phyloP scores from a whole-genome alignment of 805 yeast species.

The Blastobotrys peoriensis region DNA sequence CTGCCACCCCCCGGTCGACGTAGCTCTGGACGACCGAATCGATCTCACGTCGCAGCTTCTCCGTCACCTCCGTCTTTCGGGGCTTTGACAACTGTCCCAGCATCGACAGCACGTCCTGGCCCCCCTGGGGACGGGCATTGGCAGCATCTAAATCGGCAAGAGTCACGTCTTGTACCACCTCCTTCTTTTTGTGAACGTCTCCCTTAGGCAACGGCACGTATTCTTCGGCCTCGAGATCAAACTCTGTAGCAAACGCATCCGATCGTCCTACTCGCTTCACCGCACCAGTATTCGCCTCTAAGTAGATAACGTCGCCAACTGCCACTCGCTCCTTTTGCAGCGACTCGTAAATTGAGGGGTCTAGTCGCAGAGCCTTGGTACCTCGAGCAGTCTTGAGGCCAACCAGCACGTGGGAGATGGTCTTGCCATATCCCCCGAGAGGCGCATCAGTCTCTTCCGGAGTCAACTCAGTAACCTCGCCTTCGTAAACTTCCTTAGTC shows the following conservation, averaged over 20 bases:
- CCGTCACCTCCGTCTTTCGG: conserved; percentile 93
- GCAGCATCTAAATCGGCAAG: conserved; percentile 95
- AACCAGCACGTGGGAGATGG: conserved; percentile 88
- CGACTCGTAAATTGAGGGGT: conserved; percentile 88
- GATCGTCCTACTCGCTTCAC: conserved; percentile 96
- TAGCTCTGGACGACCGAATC: conserved; percentile 93
- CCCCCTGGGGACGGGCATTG: conserved; percentile 93
- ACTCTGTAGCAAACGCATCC: conserved; percentile 98
- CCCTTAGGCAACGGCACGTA: conserved; percentile 98
- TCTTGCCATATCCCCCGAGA: conserved; percentile 95
- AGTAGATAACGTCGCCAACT: conserved; percentile 94
- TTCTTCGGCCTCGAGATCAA: conserved; percentile 97
- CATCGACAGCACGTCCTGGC: conserved; percentile 92
- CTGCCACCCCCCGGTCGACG: conserved; percentile 97
- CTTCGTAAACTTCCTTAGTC: conserved; percentile 96
- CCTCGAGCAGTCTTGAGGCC: conserved; percentile 92
- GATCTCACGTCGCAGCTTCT: conserved; percentile 87
- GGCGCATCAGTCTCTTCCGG: conserved; percentile 98
- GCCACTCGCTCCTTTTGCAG: conserved; percentile 91
- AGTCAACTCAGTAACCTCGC: conserved; percentile 92
- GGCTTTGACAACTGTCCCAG: conserved; percentile 97
- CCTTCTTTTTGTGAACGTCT: conserved; percentile 96
- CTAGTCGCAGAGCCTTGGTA: conserved; percentile 80
- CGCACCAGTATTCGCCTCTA: conserved; percentile 96
- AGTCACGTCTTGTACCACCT: conserved; percentile 95